phyloP scores from a whole-genome alignment of 129 eudicot genomes.

The Helianthus tuberosus region DNA sequence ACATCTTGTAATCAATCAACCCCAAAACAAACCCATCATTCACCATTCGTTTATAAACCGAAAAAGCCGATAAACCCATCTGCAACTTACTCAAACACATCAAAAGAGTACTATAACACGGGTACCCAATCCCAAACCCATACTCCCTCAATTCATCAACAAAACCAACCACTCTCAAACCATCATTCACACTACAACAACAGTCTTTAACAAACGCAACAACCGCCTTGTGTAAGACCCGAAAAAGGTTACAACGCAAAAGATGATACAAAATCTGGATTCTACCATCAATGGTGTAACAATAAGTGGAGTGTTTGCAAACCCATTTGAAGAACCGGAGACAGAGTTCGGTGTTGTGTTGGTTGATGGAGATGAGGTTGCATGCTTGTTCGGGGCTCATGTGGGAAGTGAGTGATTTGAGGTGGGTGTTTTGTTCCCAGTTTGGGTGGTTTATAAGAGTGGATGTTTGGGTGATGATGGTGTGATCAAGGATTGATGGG shows the following conservation, averaged over 20 bases:
- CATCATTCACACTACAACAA: constrained; percentile 13
- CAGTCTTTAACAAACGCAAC: constrained; percentile 37
- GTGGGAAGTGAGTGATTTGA: constrained; percentile 43
- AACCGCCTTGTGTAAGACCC: constrained; percentile 29
- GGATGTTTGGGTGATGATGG: neutral
- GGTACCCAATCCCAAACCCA: constrained; percentile 42
- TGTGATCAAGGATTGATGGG: neutral
- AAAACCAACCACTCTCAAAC: constrained; percentile 26
- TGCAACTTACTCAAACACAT: constrained; percentile 44
- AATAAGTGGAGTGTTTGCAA: constrained; percentile 42
- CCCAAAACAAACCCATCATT: constrained; percentile 40
- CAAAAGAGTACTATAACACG: constrained; percentile 47
- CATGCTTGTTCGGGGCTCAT: constrained; percentile 36
- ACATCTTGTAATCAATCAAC: constrained; percentile 25
- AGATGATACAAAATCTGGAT: constrained; percentile 29
- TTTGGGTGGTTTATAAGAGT: constrained; percentile 32
- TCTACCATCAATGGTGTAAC: constrained; percentile 27
- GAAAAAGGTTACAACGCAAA: constrained; percentile 11
- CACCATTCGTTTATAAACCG: constrained; percentile 41
- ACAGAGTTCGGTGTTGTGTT: constrained; percentile 19
- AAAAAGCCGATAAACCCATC: constrained; percentile 38
- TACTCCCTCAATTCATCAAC: constrained; percentile 30
- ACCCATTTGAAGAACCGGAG: constrained; percentile 42
- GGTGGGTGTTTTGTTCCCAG: constrained; percentile 34
- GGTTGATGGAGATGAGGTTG: constrained; percentile 27